Evolutionary conservation across 352 stramenopile genomes (phyloP), one percentile per base, ranked within the genome.

Genomic region (Ochromonadaceae sp.): DNA sequence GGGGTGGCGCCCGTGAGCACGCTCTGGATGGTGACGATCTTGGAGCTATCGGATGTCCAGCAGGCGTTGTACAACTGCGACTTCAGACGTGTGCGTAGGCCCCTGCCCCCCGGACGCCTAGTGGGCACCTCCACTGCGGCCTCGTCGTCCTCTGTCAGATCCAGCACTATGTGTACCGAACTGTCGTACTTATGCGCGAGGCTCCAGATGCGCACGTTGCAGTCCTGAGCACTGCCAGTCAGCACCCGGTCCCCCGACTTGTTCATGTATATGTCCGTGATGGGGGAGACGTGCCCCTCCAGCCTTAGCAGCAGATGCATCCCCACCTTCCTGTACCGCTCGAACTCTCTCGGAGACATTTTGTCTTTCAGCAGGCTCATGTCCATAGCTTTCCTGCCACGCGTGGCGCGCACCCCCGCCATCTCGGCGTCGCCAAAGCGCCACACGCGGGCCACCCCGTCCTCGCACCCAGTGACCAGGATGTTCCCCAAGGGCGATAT

Each of bases 221-320:
- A 90, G 66, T 96, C 90, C 67, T 93, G 90, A 67, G 92, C 89
- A 36, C 86, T 95, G 28, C 83, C 87, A 65, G 87, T 95, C 2
- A 93, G 76, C 65, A 97, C 81, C 7, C 83, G 77, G 70, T 95
- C 85, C 30, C 88, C 88, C 14, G 70, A 69, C 62, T 85, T 73
- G 47, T 85, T 96, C 67, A 94, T 96, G 22, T 85, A 77, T 25
- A 95, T 82, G 70, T 95, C 91, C 22, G 88, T 95, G 36, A 96
- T 86, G n/a, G 86, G 76, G 43, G 82, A 85, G 41, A 88, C 81
- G 73, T 96, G 88, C 1, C 85, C 88, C 57, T 82, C 78, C 32
- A 96, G 63, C 30, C 50, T 31, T 20, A 0, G 20, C 2, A 65
- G 12, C 14, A 68, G 38, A 49, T 63, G 55, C 36, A 31, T 4